Evolutionary conservation across 257 asterid species (phyloP), one percentile per base, ranked within the genome.

Genomic region (Anisodus tanguticus): DNA sequence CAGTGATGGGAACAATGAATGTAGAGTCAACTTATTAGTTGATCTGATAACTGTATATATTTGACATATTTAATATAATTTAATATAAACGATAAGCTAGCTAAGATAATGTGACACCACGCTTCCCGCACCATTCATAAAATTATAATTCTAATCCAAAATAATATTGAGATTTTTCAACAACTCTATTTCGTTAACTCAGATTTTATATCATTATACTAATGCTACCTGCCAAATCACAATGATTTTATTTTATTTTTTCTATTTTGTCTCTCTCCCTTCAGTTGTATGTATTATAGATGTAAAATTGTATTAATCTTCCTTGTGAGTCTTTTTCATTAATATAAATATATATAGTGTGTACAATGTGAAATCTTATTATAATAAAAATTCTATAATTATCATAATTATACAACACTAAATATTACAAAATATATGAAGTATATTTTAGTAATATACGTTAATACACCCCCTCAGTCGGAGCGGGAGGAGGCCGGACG

Each of bases 21-120:
- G 59, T 16, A 31, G 45, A 77, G 83, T 78, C 86, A 60, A 63
- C 83, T 43, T 51, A 53, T 77, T 77, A 60, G 22, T 41, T 31
- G 59, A n/a, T 71, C 43, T 72, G 41, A 45, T 4, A 78, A 71
- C 35, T 69, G 9, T 49, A 12, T 41, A 31, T 49, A 26, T 35
- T 67, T 67, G 0, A 8, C 15, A 15, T 68, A 68, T 15, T 68
- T 39, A 0, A 13, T 67, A 3, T 3, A 49, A 84, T 7, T 41
- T 70, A 6, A 17, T 59, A n/a, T 2, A 6, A 60, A 60, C 0
- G 9, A 8, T 9, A 13, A 55, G 57, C 57, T 53, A 10, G 57
- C 57, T 53, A 53, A 53, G 57, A 60, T 3, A 39, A 70, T 12
- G 45, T 74, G 7, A 49, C 19, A 22, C 81, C 81, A 74, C 22